Conservation (phyloP, 768 basidiomycete genomes). For the Tricholoma sp. region DNA sequence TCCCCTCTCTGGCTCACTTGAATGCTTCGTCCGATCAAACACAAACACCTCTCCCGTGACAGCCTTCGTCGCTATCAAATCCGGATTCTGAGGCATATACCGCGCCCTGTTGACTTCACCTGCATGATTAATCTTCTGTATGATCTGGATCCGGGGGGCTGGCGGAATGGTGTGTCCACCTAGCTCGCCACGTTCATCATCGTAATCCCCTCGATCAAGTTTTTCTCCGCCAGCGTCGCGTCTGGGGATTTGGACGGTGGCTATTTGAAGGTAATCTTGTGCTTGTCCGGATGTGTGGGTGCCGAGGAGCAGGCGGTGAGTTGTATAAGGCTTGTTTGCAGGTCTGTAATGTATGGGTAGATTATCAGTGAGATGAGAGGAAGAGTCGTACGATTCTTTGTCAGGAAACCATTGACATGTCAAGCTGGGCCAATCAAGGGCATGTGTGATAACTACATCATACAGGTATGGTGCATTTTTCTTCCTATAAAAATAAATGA, state of each 20-base stretch:
- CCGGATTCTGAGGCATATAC: slow-evolving; percentile 99
- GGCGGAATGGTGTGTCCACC: slow-evolving; percentile 86
- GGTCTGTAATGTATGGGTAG: slow-evolving; percentile 45
- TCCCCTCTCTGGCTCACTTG: slow-evolving; percentile 84
- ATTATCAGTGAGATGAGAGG: not conserved
- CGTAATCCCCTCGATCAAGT: slow-evolving; percentile 76
- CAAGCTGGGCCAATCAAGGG: slow-evolving; percentile 95
- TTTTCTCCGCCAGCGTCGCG: slow-evolving; percentile 70
- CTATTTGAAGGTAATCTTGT: slow-evolving; percentile 94
- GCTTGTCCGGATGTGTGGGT: slow-evolving; percentile 96
- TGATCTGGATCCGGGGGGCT: slow-evolving; percentile 83
- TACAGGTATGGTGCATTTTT: slow-evolving; percentile 98
- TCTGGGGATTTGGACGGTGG: slow-evolving; percentile 89
- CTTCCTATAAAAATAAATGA: slow-evolving; percentile 52
- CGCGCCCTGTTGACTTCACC: slow-evolving; percentile 97
- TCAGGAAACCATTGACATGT: slow-evolving; percentile 99
- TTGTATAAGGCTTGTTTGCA: slow-evolving; percentile 88
- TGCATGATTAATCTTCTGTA: slow-evolving; percentile 90
- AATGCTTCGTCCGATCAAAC: slow-evolving; percentile 98
- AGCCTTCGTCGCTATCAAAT: slow-evolving; percentile 94
- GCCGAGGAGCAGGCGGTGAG: slow-evolving; percentile 90
- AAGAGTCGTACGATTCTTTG: slow-evolving; percentile 71
- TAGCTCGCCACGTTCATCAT: slow-evolving; percentile 90
- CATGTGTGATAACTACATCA: slow-evolving; percentile 95
- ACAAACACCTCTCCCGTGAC: slow-evolving; percentile 86